phyloP scores from a whole-genome alignment of 2,329 filamentous ascomycete genomes.

The Madurella mycetomatis region DNA sequence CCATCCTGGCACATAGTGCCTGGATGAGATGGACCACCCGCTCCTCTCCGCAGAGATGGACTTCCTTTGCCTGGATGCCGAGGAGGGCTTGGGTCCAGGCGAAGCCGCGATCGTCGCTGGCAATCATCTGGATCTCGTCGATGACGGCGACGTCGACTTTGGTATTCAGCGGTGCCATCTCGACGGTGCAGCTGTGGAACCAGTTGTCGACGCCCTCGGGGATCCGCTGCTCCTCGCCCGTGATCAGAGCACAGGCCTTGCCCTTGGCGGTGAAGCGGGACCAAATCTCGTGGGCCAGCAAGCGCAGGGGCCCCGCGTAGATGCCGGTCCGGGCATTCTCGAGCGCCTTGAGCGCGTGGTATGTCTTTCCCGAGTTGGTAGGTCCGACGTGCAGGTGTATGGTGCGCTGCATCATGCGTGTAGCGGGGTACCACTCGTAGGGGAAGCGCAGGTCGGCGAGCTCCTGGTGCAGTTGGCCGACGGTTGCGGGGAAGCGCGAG shows the following conservation, averaged over 20 bases:
- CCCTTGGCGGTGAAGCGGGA: conserved; percentile 77
- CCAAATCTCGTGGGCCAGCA: conserved; percentile 94
- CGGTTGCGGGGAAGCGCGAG: conserved; percentile 50
- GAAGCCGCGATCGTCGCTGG: conserved; percentile 73
- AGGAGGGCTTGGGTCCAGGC: conserved; percentile 91
- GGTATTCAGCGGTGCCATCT: conserved; percentile 64
- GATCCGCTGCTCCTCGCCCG: conserved; percentile 81
- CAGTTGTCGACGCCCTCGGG: conserved; percentile 54
- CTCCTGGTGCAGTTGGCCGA: conserved; percentile 56
- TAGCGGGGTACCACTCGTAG: conserved; percentile 85
- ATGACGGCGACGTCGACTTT: conserved; percentile 85
- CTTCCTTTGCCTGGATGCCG: conserved; percentile 78
- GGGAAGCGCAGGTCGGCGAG: conserved; percentile 85
- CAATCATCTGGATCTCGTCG: conserved; percentile 98
- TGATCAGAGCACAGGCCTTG: conserved; percentile 72
- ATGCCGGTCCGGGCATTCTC: conserved; percentile 72
- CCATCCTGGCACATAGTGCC: conserved; percentile 70
- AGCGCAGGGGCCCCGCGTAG: conserved; percentile 83
- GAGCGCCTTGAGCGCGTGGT: conserved; percentile 81
- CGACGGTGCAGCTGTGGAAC: conserved; percentile 85
- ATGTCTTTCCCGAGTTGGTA: conserved; percentile 98
- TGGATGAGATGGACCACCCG: conserved; percentile 74
- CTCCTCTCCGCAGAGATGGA: conserved; percentile 91
- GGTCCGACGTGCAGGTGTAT: conserved; percentile 93
- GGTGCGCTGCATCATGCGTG: conserved; percentile 72